Conservation (phyloP, 768 basidiomycete species). For the Russula sp. region DNA sequence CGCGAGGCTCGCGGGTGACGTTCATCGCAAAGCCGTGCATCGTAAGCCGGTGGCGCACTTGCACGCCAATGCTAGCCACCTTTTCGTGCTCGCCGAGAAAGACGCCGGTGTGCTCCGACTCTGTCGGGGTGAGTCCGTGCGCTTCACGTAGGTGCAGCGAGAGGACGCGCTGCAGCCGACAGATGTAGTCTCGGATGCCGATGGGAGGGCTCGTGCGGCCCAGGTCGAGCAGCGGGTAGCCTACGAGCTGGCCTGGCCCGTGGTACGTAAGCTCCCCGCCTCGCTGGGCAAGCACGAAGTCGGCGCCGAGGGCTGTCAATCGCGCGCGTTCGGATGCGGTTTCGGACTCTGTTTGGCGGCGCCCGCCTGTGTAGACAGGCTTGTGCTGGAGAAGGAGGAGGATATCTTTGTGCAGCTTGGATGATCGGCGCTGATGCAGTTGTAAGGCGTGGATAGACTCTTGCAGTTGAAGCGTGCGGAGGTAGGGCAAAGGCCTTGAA, state of each 20-base stretch:
- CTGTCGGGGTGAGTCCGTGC: slow-evolving; percentile 50
- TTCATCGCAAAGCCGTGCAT: slow-evolving; percentile 95
- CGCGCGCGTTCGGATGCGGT: slow-evolving; percentile 55
- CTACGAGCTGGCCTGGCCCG: slow-evolving; percentile 95
- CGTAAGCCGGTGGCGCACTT: slow-evolving; percentile 90
- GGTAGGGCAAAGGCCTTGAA: slow-evolving; percentile 70
- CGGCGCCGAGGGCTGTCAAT: slow-evolving; percentile 74
- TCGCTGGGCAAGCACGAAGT: slow-evolving; percentile 74
- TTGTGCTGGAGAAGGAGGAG: slow-evolving; percentile 83
- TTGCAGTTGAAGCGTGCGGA: slow-evolving; percentile 59
- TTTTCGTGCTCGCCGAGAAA: slow-evolving; percentile 80
- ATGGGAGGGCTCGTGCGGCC: slow-evolving; percentile 67
- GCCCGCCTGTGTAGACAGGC: slow-evolving; percentile 93
- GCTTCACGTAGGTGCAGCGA: slow-evolving; percentile 52
- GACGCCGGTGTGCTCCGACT: slow-evolving; percentile 84
- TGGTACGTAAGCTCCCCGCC: slow-evolving; percentile 97
- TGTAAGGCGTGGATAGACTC: slow-evolving; percentile 66
- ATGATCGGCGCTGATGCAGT: slow-evolving; percentile 43
- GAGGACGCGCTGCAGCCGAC: slow-evolving; percentile 69
- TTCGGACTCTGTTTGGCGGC: slow-evolving; percentile 65
- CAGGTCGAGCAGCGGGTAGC: slow-evolving; percentile 90
- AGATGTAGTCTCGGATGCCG: slow-evolving; percentile 78
- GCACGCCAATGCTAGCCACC: slow-evolving; percentile 93
- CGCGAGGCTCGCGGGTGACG: slow-evolving; percentile 68
- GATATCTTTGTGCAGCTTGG: slow-evolving; percentile 44